These are phyloP conservation scores for Eucalyptus cloeziana DNA, from an alignment of 345 rosid species.

Conservation along the genomic window DNA sequence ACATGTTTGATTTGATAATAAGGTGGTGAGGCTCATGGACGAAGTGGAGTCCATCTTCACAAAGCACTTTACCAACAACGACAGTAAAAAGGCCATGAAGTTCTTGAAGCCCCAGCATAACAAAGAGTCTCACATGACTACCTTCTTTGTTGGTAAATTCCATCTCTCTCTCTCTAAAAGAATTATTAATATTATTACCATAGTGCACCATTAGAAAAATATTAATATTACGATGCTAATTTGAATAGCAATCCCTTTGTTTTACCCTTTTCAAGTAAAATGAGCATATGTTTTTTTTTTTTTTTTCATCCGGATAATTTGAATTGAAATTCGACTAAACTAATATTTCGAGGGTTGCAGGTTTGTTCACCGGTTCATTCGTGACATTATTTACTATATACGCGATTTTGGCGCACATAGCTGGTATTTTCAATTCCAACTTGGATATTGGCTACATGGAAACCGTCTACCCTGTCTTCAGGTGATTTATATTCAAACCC, in stretches of 20 bases:
- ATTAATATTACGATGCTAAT: not conserved
- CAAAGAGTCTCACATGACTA: slow-evolving; percentile 89
- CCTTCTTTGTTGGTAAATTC: slow-evolving; percentile 83
- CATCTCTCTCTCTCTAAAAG: not conserved
- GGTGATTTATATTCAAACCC: slow-evolving; percentile 19
- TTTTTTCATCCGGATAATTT: not conserved
- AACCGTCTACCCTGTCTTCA: slow-evolving; percentile 94
- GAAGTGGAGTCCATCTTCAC: slow-evolving; percentile 98
- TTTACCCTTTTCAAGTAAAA: not conserved
- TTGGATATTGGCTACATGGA: slow-evolving; percentile 47
- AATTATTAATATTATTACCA: not conserved
- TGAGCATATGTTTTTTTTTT: not conserved
- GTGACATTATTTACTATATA: slow-evolving; percentile 75
- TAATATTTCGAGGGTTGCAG: slow-evolving; percentile 18
- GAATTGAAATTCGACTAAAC: not conserved
- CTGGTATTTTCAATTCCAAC: slow-evolving; percentile 61
- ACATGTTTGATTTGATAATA: not conserved
- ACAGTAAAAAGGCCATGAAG: slow-evolving; percentile 96
- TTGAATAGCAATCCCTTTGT: not conserved
- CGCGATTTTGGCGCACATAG: slow-evolving; percentile 73
- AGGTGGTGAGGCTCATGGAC: slow-evolving; percentile 91
- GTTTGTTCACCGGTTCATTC: slow-evolving; percentile 88
- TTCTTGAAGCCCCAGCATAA: slow-evolving; percentile 80
- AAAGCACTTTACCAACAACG: slow-evolving; percentile 90
- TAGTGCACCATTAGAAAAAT: not conserved